Evolutionary conservation across 2,329 filamentous ascomycete genomes (phyloP).

Genomic region (Emmonsiellopsis sp.): DNA sequence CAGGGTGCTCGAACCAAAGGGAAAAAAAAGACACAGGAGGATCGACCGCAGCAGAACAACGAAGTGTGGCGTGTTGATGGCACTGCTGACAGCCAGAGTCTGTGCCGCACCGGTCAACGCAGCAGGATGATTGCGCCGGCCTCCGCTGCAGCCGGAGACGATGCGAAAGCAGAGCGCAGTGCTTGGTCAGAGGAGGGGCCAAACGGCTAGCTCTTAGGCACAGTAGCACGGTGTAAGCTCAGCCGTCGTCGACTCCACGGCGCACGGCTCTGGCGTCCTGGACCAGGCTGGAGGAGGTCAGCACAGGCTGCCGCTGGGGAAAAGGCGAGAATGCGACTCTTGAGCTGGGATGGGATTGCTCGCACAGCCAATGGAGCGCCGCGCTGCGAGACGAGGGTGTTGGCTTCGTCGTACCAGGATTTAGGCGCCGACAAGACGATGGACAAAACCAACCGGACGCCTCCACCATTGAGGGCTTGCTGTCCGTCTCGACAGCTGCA

Average conservation of each 20-base stretch:
- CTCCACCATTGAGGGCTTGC: background rate
- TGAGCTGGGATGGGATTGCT: background rate
- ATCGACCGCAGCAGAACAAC: background rate
- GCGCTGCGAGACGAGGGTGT: background rate
- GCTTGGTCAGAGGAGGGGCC: background rate
- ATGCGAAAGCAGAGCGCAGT: background rate
- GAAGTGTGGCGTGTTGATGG: background rate
- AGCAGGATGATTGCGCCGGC: background rate
- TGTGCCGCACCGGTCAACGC: too few relatives aligned
- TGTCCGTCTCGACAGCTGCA: constrained; percentile 1
- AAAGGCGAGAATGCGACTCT: background rate
- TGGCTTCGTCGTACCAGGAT: background rate
- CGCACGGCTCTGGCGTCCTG: too few relatives aligned
- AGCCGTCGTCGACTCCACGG: too few relatives aligned
- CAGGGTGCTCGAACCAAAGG: background rate
- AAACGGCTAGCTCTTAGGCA: background rate
- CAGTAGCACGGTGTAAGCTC: too few relatives aligned
- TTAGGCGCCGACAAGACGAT: constrained; percentile 2
- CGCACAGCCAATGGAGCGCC: background rate
- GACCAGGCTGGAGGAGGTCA: too few relatives aligned
- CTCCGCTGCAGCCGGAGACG: background rate
- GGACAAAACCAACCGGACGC: background rate
- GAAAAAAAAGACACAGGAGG: background rate
- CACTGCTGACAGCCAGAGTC: background rate
- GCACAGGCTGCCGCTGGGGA: background rate